A percentile compares a stretch with the other conserved stretches of the same genome.
Conservation (phyloP, 768 basidiomycete genomes). For the Austroboletus eburneus region DNA sequence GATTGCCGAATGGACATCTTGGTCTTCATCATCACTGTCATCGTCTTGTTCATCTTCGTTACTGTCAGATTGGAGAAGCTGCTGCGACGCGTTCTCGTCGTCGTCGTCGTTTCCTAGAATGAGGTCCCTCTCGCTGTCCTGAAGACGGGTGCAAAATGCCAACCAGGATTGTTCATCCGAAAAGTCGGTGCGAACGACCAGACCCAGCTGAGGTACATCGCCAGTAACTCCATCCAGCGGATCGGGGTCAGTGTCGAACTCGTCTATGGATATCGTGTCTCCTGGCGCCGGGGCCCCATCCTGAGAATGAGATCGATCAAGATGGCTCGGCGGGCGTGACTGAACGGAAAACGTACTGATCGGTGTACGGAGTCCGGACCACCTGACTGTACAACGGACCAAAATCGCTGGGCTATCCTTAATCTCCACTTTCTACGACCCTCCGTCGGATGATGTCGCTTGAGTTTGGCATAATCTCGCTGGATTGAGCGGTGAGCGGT, state of each 20-base stretch:
- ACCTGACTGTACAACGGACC: constrained; percentile 29
- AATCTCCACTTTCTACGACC: constrained; percentile 56
- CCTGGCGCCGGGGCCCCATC: constrained; percentile 9
- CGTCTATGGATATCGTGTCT: constrained; percentile 14
- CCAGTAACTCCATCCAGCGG: constrained; percentile 46
- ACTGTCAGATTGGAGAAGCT: constrained; percentile 12
- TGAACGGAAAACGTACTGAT: background rate
- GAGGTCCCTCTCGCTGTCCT: constrained; percentile 56
- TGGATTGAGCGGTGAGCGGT: constrained; percentile 17
- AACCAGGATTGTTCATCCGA: constrained; percentile 65
- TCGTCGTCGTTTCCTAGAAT: constrained; percentile 23
- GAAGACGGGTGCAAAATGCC: constrained; percentile 46
- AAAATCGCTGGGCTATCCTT: constrained; percentile 50
- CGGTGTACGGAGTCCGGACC: constrained; percentile 8
- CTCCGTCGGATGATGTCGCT: constrained; percentile 44
- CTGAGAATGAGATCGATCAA: constrained; percentile 12
- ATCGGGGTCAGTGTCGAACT: constrained; percentile 44
- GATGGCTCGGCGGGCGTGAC: background rate
- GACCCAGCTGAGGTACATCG: constrained; percentile 49
- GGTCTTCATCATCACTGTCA: constrained; percentile 24
- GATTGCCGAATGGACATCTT: constrained; percentile 40
- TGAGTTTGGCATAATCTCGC: constrained; percentile 42
- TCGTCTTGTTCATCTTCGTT: constrained; percentile 16
- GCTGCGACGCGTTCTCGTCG: constrained; percentile 20
- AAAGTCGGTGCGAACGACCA: constrained; percentile 73